Conservation (phyloP, 176 grass and related monocot genomes). For the Aegilops bicornis region DNA sequence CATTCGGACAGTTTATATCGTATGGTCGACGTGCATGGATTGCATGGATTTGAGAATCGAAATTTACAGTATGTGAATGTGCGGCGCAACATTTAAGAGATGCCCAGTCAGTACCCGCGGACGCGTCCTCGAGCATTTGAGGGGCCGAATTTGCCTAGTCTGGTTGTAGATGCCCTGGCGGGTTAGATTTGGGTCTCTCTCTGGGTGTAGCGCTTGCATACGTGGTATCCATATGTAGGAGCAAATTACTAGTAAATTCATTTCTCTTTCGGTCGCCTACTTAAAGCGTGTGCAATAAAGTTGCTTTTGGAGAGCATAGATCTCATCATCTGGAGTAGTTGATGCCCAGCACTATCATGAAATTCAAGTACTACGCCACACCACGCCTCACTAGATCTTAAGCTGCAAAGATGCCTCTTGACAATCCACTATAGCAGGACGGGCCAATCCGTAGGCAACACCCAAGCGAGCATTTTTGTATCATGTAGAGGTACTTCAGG, state of each 20-base stretch:
- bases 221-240: too few species aligned
- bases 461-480: background rate
- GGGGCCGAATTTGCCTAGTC: too few species aligned
- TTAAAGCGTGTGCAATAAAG: background rate
- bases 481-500: background rate
- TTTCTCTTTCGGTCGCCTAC: background rate
- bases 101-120: too few species aligned
- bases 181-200: too few species aligned
- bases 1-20: too few species aligned
- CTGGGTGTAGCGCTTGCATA: too few species aligned
- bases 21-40: too few species aligned
- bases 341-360: conserved; percentile 30
- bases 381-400: conserved; percentile 19
- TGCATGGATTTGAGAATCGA: too few species aligned
- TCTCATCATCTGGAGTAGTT: conserved; percentile 7
- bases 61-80: too few species aligned
- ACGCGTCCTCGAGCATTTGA: too few species aligned
- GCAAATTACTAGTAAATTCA: background rate
- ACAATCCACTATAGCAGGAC: background rate
- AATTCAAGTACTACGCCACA: background rate
- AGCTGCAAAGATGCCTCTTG: conserved; percentile 19
- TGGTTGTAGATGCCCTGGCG: too few species aligned
- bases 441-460: background rate
- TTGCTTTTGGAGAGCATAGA: conserved; percentile 5
- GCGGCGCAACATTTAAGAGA: too few species aligned